These are phyloP conservation scores for Zoysia matrella DNA, from an alignment of 202 grass and related monocot species.

Conservation along the genomic window DNA sequence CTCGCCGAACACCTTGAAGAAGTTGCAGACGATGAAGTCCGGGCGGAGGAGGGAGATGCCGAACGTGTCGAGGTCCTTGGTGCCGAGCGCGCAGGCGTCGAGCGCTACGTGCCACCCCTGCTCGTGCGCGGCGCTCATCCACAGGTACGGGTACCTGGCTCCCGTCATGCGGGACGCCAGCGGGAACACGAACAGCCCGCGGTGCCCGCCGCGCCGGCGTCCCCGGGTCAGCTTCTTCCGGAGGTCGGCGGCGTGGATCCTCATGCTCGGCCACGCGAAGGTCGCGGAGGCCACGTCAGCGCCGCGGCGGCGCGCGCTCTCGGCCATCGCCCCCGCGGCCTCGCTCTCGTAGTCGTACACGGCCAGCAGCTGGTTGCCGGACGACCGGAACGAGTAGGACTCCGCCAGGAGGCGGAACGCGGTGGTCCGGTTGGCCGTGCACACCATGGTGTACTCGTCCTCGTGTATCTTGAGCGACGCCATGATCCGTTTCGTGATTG, in stretches of 20 bases:
- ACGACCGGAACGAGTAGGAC: slow-evolving; percentile 65
- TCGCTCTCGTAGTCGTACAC: slow-evolving; percentile 95
- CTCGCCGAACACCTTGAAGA: slow-evolving; percentile 95
- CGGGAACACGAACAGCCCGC: slow-evolving; percentile 83
- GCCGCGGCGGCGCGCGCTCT: slow-evolving; percentile 58
- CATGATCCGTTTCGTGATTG: slow-evolving; percentile 71
- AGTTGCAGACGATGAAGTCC: slow-evolving; percentile 95
- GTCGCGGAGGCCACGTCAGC: slow-evolving; percentile 62
- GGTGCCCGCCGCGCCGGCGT: slow-evolving; percentile 17
- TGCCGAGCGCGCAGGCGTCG: slow-evolving; percentile 77
- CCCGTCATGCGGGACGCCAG: slow-evolving; percentile 82
- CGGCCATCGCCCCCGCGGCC: slow-evolving; percentile 61
- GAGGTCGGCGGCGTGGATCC: slow-evolving; percentile 66
- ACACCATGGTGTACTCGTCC: slow-evolving; percentile 91
- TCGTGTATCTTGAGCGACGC: slow-evolving; percentile 69
- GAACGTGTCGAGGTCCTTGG: slow-evolving; percentile 87
- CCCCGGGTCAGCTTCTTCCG: slow-evolving; percentile 58
- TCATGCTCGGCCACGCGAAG: slow-evolving; percentile 86
- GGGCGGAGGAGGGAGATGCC: slow-evolving; percentile 88
- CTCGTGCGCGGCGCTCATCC: slow-evolving; percentile 85
- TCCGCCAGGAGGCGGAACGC: slow-evolving; percentile 89
- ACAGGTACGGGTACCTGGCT: slow-evolving; percentile 81
- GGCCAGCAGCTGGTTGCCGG: slow-evolving; percentile 57
- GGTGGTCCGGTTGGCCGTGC: slow-evolving; percentile 76
- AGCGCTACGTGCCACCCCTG: slow-evolving; percentile 86